Conservation (phyloP, 2,329 filamentous ascomycete species). For the Cladosporium halotolerans region DNA sequence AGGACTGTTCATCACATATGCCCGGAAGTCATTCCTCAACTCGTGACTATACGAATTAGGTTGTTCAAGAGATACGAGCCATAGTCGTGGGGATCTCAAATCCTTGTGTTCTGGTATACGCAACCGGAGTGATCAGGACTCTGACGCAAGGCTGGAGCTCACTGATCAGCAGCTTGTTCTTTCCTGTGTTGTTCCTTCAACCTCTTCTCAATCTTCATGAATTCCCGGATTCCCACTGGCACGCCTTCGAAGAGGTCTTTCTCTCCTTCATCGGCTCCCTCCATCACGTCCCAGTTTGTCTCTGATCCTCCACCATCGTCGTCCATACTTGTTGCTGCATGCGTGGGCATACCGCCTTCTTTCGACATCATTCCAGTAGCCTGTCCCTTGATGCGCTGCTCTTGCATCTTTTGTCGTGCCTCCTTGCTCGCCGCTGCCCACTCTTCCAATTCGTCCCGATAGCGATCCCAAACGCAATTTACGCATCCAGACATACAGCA, state of each 20-base stretch:
- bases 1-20: no score
- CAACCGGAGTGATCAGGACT: no score
- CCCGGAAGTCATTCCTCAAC: no score
- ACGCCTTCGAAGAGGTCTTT: slow-evolving; percentile 71
- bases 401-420: slow-evolving; percentile 48
- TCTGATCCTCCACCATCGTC: slow-evolving; percentile 74
- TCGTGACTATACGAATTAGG: no score
- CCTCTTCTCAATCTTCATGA: slow-evolving; percentile 94
- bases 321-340: slow-evolving; percentile 60
- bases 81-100: no score
- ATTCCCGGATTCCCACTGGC: slow-evolving; percentile 88
- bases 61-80: no score
- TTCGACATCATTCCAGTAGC: slow-evolving; percentile 32
- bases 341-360: slow-evolving; percentile 23
- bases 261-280: slow-evolving; percentile 33
- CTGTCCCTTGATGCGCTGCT: slow-evolving; percentile 16
- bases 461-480: slow-evolving; percentile 93
- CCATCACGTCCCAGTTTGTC: slow-evolving; percentile 51
- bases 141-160: no score
- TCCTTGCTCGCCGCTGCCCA: slow-evolving; percentile 64
- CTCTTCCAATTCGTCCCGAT: slow-evolving; percentile 84
- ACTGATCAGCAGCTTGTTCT: not conserved
- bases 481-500: slow-evolving; percentile 99
- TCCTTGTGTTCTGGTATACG: no score
- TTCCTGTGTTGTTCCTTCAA: slow-evolving; percentile 64